Evolutionary conservation across 257 asterid genomes (phyloP).

Genomic region (Solanum etuberosum): DNA sequence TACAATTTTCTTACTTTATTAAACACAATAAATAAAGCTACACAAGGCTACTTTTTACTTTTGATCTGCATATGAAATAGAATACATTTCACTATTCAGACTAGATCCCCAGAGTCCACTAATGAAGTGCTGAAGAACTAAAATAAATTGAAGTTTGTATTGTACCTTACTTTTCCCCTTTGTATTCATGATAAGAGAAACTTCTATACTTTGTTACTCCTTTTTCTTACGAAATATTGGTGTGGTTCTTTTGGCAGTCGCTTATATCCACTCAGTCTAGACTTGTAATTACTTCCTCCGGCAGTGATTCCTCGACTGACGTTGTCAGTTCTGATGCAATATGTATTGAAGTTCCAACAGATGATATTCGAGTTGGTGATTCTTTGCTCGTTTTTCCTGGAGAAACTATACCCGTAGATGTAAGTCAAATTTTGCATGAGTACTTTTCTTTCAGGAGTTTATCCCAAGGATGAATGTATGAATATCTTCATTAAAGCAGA

Average conservation of each 20-base stretch:
- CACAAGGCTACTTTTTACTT: neutral
- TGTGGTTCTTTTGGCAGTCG: slow-evolving; percentile 49
- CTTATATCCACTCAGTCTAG: slow-evolving; percentile 87
- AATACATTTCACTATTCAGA: neutral
- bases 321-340: slow-evolving; percentile 71
- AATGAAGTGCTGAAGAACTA: neutral
- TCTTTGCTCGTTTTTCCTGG: slow-evolving; percentile 89
- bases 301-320: slow-evolving; percentile 50
- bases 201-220: neutral
- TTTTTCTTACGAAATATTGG: slow-evolving; percentile 2
- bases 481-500: neutral
- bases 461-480: neutral
- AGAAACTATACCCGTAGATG: slow-evolving; percentile 95
- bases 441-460: neutral
- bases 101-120: neutral
- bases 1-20: neutral
- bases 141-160: neutral
- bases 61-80: neutral
- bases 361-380: slow-evolving; percentile 80
- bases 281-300: slow-evolving; percentile 73
- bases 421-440: slow-evolving; percentile 26
- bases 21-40: neutral
- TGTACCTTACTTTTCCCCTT: neutral
- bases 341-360: slow-evolving; percentile 89
- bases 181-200: neutral